Base-by-base conservation (phyloP, 441 rosid species). In the Adansonia madagascariensis region DNA sequence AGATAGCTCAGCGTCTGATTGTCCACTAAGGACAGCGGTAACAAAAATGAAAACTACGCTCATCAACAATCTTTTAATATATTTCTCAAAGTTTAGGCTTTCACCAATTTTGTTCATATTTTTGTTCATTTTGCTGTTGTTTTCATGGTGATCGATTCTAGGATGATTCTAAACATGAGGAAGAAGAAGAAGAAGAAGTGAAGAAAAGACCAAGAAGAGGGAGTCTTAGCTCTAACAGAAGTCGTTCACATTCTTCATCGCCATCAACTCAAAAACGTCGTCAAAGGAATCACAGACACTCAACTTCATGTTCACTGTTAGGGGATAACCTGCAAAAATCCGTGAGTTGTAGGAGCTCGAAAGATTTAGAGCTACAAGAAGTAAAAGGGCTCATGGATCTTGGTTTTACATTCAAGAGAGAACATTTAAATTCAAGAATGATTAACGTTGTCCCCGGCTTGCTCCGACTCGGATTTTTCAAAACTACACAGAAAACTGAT, bases 331-430 rank as follows among this genome's bases (percentile, higher is more conserved):
- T 79, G 18, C 66, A 74, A 47, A 83, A 84, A 76, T 83, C 87
- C 35, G 80, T 43, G 85, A 87, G 91, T 66, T 83, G 79, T 74
- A 80, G 82, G 79, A 89, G 82, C 80, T 73, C 71, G 15, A 57
- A 75, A 62, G 91, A 89, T 46, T 77, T 90, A 24, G 94, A 90
- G 73, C 83, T 90, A 57, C 89, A 90, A 75, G 94, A 90, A 82
- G 85, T 90, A 46, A 83, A 86, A 86, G 92, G 91, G 84, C 86
- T 89, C 65, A 80, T 89, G 89, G 91, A 88, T 82, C 86, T 89
- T 6, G 94, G 94, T 0, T 90, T 90, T 67, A 75, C 17, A 15
- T 90, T 90, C 86, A 78, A 88, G 77, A 78, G 81, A 84, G 87
- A 83, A 75, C 6, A 79, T 44, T 18, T 88, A 15, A 83, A 73